Conservation (phyloP, 2,329 filamentous ascomycete species). For the Diaporthe longicolla region DNA sequence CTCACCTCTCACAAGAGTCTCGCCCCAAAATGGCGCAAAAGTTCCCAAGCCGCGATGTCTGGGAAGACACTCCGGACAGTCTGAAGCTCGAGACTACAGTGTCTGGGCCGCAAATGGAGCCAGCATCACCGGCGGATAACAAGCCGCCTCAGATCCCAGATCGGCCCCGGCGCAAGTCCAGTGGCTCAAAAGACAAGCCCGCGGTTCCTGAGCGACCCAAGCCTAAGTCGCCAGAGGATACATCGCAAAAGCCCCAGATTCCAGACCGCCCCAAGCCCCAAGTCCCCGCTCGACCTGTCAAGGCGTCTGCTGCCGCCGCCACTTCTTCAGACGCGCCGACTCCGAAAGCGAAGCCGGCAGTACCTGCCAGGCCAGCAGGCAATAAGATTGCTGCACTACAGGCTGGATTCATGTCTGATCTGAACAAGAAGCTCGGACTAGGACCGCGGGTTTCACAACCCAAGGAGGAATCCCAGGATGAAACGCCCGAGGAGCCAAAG, state of each 20-base stretch:
- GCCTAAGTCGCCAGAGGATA: conserved; percentile 55
- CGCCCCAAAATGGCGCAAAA: conserved; percentile 74
- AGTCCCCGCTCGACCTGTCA: conserved; percentile 74
- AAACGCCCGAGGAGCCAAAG: conserved; percentile 67
- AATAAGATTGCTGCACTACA: conserved; percentile 93
- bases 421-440: conserved; percentile 89
- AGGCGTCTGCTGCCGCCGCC: conserved; percentile 58
- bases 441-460: conserved; percentile 78
- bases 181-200: conserved; percentile 58
- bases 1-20: conserved; percentile 62
- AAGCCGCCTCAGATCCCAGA: conserved; percentile 72
- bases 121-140: conserved; percentile 55
- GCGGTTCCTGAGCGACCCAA: conserved; percentile 68
- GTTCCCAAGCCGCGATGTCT: conserved; percentile 93
- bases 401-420: conserved; percentile 91
- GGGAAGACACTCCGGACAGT: conserved; percentile 94
- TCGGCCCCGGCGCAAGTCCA: conserved; percentile 63
- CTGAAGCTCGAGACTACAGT: conserved; percentile 84
- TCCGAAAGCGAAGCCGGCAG: conserved; percentile 83
- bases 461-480: conserved; percentile 78
- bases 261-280: conserved; percentile 71
- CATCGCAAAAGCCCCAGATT: conserved; percentile 57
- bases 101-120: conserved; percentile 65
- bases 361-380: conserved; percentile 83
- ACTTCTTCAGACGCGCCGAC: conserved; percentile 60